These are phyloP conservation scores for Rhizopus sp. DNA, from an alignment of 371 early-diverging fungal species.

Conservation along the genomic window DNA sequence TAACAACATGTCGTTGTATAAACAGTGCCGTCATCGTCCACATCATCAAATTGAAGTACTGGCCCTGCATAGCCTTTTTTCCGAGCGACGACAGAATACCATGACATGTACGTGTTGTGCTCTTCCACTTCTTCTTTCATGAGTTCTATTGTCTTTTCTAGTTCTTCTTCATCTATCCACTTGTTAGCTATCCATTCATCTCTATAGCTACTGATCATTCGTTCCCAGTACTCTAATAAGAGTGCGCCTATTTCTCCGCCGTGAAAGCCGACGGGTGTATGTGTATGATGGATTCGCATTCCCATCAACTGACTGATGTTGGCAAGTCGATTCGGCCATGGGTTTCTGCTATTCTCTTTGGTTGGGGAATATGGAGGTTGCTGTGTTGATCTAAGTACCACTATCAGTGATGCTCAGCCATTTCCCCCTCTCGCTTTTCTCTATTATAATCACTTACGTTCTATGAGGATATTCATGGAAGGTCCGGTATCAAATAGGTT, in stretches of 20 bases:
- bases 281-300: slow-evolving; percentile 47
- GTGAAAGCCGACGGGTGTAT: slow-evolving; percentile 44
- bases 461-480: slow-evolving; percentile 36
- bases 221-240: slow-evolving; percentile 46
- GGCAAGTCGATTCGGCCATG: slow-evolving; percentile 47
- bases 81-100: slow-evolving; percentile 51
- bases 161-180: slow-evolving; percentile 37
- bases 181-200: slow-evolving; percentile 40
- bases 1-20: slow-evolving; percentile 20
- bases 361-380: slow-evolving; percentile 18
- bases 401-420: neutral
- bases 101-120: slow-evolving; percentile 47
- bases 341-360: slow-evolving; percentile 18
- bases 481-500: slow-evolving; percentile 47
- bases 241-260: slow-evolving; percentile 39
- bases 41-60: slow-evolving; percentile 41
- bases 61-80: slow-evolving; percentile 49
- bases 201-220: slow-evolving; percentile 27
- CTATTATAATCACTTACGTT: slow-evolving; percentile 18
- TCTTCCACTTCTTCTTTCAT: slow-evolving; percentile 39
- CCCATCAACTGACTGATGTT: slow-evolving; percentile 32
- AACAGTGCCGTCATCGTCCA: slow-evolving; percentile 25
- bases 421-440: neutral
- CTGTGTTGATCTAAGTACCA: slow-evolving; percentile 5
- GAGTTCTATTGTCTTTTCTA: slow-evolving; percentile 28